These are phyloP conservation scores for Scedosporium boydii DNA, from an alignment of 2,329 filamentous ascomycete genomes.

Conservation along the genomic window DNA sequence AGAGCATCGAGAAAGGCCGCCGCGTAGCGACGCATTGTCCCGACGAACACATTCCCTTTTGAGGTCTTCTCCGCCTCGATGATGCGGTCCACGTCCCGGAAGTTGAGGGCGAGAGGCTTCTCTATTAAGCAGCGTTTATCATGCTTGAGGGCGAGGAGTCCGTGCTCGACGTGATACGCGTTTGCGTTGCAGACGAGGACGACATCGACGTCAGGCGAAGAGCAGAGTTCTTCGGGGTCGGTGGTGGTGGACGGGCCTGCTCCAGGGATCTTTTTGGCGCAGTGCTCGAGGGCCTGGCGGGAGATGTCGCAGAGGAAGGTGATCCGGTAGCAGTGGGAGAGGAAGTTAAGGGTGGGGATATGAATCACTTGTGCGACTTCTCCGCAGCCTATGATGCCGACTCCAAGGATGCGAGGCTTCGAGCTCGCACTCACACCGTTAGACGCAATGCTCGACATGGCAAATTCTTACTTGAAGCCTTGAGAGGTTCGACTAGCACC, in stretches of 20 bases:
- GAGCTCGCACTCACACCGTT: too few relatives aligned
- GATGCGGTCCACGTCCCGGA: conserved; percentile 35
- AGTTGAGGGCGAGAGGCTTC: conserved; percentile 44
- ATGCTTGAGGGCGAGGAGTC: conserved; percentile 38
- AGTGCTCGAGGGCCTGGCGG: conserved; percentile 15
- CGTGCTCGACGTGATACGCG: conserved; percentile 44
- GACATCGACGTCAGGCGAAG: conserved; percentile 35
- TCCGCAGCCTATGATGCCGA: conserved; percentile 37
- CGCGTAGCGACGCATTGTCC: conserved; percentile 53
- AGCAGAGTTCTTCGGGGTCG: conserved; percentile 30
- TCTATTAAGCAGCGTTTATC: conserved; percentile 51
- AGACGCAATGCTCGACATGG: too few relatives aligned
- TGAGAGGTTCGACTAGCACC: too few relatives aligned
- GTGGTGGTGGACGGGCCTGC: conserved; percentile 20
- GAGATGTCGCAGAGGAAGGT: conserved; percentile 45
- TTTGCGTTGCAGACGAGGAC: conserved; percentile 44
- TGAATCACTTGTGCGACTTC: conserved; percentile 43
- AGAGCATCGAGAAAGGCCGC: conserved; percentile 42
- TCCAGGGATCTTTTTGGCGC: conserved; percentile 13
- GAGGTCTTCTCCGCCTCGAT: conserved; percentile 35
- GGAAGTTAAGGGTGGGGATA: conserved; percentile 35
- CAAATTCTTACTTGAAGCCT: too few relatives aligned
- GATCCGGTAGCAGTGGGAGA: conserved; percentile 33
- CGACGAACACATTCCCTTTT: conserved; percentile 42
- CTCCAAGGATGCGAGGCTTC: conserved; percentile 12